A percentile compares a stretch with the other conserved stretches of the same genome.
phyloP scores from a whole-genome alignment of 805 yeast genomes.

The Monosporozyma yasuniensis region DNA sequence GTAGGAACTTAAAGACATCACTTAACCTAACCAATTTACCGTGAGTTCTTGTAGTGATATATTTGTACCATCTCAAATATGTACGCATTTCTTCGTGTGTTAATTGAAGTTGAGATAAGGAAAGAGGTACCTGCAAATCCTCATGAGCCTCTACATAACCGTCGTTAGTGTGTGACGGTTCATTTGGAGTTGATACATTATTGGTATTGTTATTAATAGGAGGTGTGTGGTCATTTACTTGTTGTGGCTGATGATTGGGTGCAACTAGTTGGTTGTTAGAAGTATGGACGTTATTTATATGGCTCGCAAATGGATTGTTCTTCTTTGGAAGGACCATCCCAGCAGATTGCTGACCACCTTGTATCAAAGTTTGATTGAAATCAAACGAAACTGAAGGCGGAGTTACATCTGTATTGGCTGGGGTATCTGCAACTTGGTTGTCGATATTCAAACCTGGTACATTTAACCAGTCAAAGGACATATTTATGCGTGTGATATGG shows the following conservation, averaged over 20 bases:
- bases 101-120: slow-evolving; percentile 58
- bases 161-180: not conserved
- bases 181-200: not conserved
- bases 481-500: slow-evolving; percentile 9
- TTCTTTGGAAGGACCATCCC: not conserved
- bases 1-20: slow-evolving; percentile 71
- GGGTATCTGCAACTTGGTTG: slow-evolving; percentile 14
- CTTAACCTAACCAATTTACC: slow-evolving; percentile 55
- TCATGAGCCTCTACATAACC: slow-evolving; percentile 24
- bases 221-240: not conserved
- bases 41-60: slow-evolving; percentile 63
- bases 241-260: not conserved
- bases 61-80: slow-evolving; percentile 89
- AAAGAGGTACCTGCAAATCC: slow-evolving; percentile 46
- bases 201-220: not conserved
- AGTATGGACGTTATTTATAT: not conserved
- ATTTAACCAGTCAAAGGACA: slow-evolving; percentile 48
- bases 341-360: not conserved
- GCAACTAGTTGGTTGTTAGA: not conserved
- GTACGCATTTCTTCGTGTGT: slow-evolving; percentile 73
- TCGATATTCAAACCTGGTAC: slow-evolving; percentile 31
- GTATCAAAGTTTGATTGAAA: slow-evolving; percentile 10
- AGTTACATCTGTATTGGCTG: slow-evolving; percentile 2
- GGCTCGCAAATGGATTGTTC: slow-evolving; percentile 1
- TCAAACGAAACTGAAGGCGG: slow-evolving; percentile 51